Evolutionary conservation across 257 asterid genomes (phyloP), one percentile per base, ranked within the genome.

Genomic region (Primulina eburnea): DNA sequence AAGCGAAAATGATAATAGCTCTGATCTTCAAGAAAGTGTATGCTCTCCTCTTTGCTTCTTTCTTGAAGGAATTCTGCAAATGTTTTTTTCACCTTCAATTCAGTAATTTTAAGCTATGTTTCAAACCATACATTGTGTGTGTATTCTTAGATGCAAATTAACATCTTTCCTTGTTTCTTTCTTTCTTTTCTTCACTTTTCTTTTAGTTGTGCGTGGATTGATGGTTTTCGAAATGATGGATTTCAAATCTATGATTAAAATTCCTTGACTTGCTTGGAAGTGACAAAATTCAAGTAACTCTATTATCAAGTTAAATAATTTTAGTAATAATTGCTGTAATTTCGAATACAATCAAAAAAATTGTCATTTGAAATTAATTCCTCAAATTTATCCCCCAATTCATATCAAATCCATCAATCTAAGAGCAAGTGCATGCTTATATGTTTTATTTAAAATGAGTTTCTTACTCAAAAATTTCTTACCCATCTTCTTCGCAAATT

Each of bases 1-100:
- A 67, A 83, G 86, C 63, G 92, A 73, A 69, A 83, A 68, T 81
- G 88, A 87, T 63, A 85, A 81, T 65, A 61, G 75, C 81, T 79
- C 89, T 65, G 94, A 83, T 71, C 74, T 60, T 70, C 93, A 69
- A 78, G 96, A 79, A 83, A 77, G 81, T 76, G 92, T 89, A 85
- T 59, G 87, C 67, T 70, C 66, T 71, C 64, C 72, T 68, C 65
- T 40, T 70, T 63, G 69, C 70, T 76, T 68, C 56, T 72, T 40
- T 69, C 67, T 67, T 40, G 32, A 69, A 38, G 67, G 30, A 73
- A 53, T 67, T 56, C 70, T 60, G 61, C 61, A 50, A 33, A 53
- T 55, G 12, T 21, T 28, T 8, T 28, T 33, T 60, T 67, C 37
- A 65, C 60, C 64, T 33, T 24, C 69, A 24, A 52, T 28, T 28